Evolutionary conservation across 176 grass and related monocot genomes (phyloP).

Genomic region (Carex kokanica): DNA sequence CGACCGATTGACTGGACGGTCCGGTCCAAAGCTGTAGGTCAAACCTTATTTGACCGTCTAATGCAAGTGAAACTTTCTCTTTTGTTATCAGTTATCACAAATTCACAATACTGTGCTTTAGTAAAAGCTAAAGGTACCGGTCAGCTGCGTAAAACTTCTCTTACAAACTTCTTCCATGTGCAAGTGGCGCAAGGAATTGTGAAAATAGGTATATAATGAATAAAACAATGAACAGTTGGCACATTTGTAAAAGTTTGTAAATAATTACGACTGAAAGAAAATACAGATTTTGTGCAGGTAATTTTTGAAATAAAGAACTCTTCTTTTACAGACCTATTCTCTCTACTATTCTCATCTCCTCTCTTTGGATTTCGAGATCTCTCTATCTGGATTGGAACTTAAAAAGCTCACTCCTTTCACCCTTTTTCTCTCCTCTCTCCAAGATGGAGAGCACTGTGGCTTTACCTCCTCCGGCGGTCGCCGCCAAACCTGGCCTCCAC

Average conservation of each 20-base stretch:
- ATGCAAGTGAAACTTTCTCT: not conserved
- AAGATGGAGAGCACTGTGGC: constrained; percentile 2
- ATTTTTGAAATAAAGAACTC: not conserved
- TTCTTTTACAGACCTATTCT: not conserved
- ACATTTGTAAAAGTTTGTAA: constrained; percentile 7
- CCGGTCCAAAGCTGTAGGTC: not conserved
- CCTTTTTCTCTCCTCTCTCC: not conserved
- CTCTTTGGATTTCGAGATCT: constrained; percentile 4
- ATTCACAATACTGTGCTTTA: not conserved
- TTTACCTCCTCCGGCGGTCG: not conserved
- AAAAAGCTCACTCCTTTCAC: not conserved
- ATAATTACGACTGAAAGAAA: not conserved
- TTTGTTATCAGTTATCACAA: not conserved
- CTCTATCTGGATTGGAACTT: not conserved
- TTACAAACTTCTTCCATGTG: not conserved
- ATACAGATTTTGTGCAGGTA: not conserved
- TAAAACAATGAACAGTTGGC: not conserved
- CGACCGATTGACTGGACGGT: not conserved
- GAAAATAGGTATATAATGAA: not conserved
- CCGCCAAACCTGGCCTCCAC: not conserved
- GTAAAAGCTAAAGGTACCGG: not conserved
- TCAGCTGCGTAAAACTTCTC: not conserved
- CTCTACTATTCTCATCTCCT: not conserved
- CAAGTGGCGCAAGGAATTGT: not conserved
- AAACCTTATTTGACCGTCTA: not conserved